Evolutionary conservation across 169 alveolate genomes (phyloP).

Genomic region (Theileria orientalis): DNA sequence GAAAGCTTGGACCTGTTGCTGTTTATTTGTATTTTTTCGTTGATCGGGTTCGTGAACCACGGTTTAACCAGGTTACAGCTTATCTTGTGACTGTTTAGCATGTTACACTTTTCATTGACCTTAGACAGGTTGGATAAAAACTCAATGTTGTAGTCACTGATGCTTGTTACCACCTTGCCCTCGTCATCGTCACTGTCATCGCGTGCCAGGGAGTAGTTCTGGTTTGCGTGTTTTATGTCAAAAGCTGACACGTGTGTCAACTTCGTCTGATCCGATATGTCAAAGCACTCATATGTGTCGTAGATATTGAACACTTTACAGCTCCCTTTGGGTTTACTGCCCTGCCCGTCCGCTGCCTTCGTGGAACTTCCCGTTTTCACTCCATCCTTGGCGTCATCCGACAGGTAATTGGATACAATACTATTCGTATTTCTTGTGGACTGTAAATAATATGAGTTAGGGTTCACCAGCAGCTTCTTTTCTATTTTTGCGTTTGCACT

Average conservation of each 20-base stretch:
- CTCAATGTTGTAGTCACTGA: slow-evolving; percentile 32
- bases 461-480: neutral
- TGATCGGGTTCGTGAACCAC: slow-evolving; percentile 45
- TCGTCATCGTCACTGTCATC: neutral
- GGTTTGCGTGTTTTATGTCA: neutral
- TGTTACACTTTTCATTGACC: slow-evolving; percentile 38
- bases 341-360: neutral
- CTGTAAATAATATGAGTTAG: neutral
- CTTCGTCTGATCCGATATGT: neutral
- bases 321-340: neutral
- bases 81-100: slow-evolving; percentile 7
- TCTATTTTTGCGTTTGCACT: too few relatives aligned
- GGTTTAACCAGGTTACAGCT: slow-evolving; percentile 19
- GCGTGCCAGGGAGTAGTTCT: neutral
- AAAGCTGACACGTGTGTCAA: neutral
- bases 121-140: slow-evolving; percentile 32
- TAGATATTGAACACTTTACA: neutral
- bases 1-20: neutral
- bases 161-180: slow-evolving; percentile 15
- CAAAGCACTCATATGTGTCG: neutral
- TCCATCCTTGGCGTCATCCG: too few relatives aligned
- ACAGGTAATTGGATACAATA: neutral
- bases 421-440: neutral
- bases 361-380: neutral
- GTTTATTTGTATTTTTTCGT: neutral